Evolutionary conservation across 2,329 filamentous ascomycete species (phyloP).

Genomic region (Alternaria angustiovoidea): DNA sequence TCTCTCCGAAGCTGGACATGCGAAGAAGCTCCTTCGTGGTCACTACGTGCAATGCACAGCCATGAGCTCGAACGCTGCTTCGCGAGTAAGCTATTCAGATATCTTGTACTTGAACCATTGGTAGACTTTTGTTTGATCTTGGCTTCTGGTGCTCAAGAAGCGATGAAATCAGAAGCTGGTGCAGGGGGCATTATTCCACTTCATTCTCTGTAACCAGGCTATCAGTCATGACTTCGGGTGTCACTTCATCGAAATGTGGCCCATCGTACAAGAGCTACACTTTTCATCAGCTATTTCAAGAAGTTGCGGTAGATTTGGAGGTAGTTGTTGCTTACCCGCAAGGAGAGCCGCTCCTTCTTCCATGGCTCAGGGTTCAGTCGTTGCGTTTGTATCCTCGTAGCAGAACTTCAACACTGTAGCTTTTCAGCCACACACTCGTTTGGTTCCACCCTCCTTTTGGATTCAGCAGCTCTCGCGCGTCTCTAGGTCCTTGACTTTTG

Average conservation of each 20-base stretch:
- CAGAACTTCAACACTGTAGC: slow-evolving; percentile 3
- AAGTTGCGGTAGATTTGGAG: neutral
- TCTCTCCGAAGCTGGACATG: neutral
- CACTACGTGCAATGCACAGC: neutral
- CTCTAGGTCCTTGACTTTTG: neutral
- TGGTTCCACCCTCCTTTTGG: neutral
- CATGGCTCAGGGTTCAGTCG: slow-evolving; percentile 5
- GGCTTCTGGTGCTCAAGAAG: neutral
- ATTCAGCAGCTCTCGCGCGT: neutral
- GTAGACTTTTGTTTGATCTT: too few relatives aligned
- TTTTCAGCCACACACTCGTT: neutral
- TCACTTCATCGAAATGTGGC: neutral
- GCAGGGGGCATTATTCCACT: neutral
- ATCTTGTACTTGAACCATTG: neutral
- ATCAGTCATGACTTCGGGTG: neutral
- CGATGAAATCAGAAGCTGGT: neutral
- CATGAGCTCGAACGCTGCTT: neutral
- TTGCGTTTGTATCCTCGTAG: slow-evolving; percentile 3
- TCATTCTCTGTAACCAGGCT: neutral
- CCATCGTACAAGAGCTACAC: neutral
- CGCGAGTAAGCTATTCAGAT: neutral
- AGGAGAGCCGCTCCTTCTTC: slow-evolving; percentile 1
- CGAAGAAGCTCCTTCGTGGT: neutral
- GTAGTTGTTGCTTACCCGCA: neutral
- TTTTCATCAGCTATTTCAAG: neutral